Evolutionary conservation across 1,284 basidiomycete genomes (phyloP), one percentile per base, ranked within the genome.

Genomic region (Ustilago xerochloae): DNA sequence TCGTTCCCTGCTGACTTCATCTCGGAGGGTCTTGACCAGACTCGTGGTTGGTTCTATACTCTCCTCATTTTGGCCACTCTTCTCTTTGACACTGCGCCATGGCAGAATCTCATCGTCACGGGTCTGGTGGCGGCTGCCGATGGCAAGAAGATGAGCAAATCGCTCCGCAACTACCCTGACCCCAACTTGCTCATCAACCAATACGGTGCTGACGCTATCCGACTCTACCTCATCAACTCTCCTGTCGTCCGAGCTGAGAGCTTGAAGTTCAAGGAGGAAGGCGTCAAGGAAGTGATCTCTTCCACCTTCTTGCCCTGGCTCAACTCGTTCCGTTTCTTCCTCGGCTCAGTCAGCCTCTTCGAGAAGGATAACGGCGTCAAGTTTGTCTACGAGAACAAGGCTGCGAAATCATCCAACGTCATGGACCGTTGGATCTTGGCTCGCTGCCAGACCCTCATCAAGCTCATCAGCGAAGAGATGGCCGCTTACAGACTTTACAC

Each of bases 111-210:
- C 80, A 97, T 99, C 74, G 93, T 95, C 48, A 94, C 92, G 49
- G 97, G 97, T 80, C 90, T 99, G 57, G 94, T 99, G 35, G 90
- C 99, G 52, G 97, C 96, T 41, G 91, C 91, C 90, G 95, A 99
- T 82, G 97, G 97, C 57, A 97, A 97, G 88, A 99, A 99, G 88
- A 99, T 99, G 97, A 94, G 93, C 87, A 99, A 99, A 87, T 96
- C 93, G 86, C 86, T 97, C 73, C 91, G 91, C 85, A 99, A 99
- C 86, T 99, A 95, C 86, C 96, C 97, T n/a, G 96, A 99, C 85
- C 97, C 97, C 8, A 93, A 91, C 84, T 80, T 94, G 63, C 89
- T 99, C 84, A 91, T 99, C 73, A 88, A 95, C 84, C 90, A 90
- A 80, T 97, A 94, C 85, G 96, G 97, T 63, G 97, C 96, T 35